Base-by-base conservation (phyloP, 2,329 filamentous ascomycete genomes). In the Alternaria triticimaculans region DNA sequence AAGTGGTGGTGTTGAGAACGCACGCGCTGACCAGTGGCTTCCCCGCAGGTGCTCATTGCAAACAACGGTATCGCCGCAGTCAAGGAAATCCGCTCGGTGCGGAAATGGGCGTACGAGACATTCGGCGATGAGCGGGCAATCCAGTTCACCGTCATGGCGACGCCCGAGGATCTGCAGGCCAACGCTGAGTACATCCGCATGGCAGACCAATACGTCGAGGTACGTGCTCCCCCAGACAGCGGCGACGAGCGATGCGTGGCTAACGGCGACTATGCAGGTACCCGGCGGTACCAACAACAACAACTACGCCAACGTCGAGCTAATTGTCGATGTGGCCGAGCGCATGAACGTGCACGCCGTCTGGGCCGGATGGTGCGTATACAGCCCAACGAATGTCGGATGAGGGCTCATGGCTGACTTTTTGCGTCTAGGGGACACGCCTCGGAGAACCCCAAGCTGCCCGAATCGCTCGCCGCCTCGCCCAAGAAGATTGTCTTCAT, bases 101-200 rank as follows among this genome's bases (percentile, higher is more conserved):
- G 96, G 82, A 99, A 98, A 94, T 99, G 96, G 96, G 96, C 96
- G 66, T 99, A 99, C 89, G 96, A 99, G 85, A 97, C 93, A 8
- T 99, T 99, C 80, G 95, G 96, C 84, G 94, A 99, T 84, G 96
- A 99, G 86, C 89, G 92, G 78, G 96, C 95, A 75, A 97, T 99
- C 79, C 94, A 98, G 80, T 99, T 99, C 85, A 99, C 96, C 68
- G 96, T 99, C 80, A 99, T 99, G 96, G 96, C 96, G 74, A 99
- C 96, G 43, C 96, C 96, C 54, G 96, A 99, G 84, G 96, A 99
- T 90, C 83, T 99, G 79, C 89, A 91, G 80, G 96, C 96, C 80
- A 99, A 99, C 82, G 96, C 96, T 72, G 96, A 99, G 84, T 99
- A 99, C 85, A 99, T 99, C 81, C 90, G 96, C 80, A 98, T 99